Evolutionary conservation across 2,329 filamentous ascomycete genomes (phyloP).

Genomic region (Tympanopsis confertula): DNA sequence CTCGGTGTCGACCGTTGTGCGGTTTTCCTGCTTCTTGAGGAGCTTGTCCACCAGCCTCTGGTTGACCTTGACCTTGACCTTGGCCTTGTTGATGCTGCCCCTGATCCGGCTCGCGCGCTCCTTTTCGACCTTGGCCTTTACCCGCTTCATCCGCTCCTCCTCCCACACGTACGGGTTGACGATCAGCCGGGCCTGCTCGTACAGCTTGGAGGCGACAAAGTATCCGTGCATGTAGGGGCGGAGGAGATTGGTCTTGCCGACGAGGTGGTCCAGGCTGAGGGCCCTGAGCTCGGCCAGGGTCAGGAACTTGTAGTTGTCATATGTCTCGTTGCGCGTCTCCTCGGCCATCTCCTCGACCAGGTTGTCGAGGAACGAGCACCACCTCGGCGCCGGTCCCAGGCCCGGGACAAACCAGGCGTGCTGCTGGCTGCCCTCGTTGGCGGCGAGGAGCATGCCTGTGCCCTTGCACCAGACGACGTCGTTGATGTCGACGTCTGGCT

Average conservation of each 20-base stretch:
- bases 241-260: conserved; percentile 80
- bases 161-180: conserved; percentile 90
- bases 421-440: conserved; percentile 91
- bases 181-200: conserved; percentile 88
- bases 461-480: conserved; percentile 86
- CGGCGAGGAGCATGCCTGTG: conserved; percentile 88
- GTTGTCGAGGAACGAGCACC: conserved; percentile 95
- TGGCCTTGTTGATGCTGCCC: conserved; percentile 67
- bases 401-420: conserved; percentile 93
- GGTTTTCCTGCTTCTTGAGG: conserved; percentile 51
- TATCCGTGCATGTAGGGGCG: conserved; percentile 98
- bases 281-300: conserved; percentile 75
- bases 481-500: conserved; percentile 89
- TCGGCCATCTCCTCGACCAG: conserved; percentile 98
- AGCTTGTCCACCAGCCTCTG: conserved; percentile 66
- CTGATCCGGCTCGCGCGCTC: conserved; percentile 90
- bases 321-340: conserved; percentile 64
- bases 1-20: conserved; percentile 41
- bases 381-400: conserved; percentile 81
- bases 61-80: conserved; percentile 98
- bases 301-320: conserved; percentile 99
- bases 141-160: conserved; percentile 78
- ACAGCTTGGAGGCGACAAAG: conserved; percentile 88
- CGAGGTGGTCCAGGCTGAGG: conserved; percentile 75
- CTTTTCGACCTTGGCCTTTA: conserved; percentile 93